Evolutionary conservation across 768 basidiomycete species (phyloP).

Genomic region (Lepiota venenata): DNA sequence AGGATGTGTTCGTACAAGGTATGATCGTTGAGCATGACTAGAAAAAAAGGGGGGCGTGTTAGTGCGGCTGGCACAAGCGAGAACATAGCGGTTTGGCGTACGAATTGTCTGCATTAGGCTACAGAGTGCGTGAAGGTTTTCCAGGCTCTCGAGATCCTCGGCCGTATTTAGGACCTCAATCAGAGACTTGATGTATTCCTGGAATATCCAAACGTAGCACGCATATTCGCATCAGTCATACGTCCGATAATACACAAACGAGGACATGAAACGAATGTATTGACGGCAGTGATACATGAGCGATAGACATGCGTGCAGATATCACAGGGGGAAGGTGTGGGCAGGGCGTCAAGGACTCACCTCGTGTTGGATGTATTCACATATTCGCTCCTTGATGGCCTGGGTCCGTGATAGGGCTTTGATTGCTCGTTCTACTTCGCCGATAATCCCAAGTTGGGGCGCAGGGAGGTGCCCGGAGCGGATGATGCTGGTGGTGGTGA

Average conservation of each 20-base stretch:
- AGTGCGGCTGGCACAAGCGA: not conserved
- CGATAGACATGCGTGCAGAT: constrained; percentile 5
- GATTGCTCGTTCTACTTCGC: constrained; percentile 76
- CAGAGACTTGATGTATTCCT: constrained; percentile 88
- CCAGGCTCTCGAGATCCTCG: constrained; percentile 89
- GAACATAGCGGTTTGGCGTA: constrained; percentile 29
- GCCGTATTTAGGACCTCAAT: constrained; percentile 84
- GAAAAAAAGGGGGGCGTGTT: constrained; percentile 2
- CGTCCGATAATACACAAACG: constrained; percentile 7
- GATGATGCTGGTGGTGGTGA: constrained; percentile 62
- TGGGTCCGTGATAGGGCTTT: constrained; percentile 73
- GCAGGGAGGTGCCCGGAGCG: constrained; percentile 71
- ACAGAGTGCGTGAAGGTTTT: constrained; percentile 88
- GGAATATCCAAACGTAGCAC: constrained; percentile 13
- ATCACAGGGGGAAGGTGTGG: constrained; percentile 9
- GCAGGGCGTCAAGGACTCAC: constrained; percentile 41
- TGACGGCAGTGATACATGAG: constrained; percentile 11
- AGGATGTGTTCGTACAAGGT: constrained; percentile 92
- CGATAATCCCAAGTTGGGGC: constrained; percentile 74
- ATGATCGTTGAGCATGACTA: constrained; percentile 95
- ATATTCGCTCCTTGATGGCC: constrained; percentile 75
- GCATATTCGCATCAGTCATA: constrained; percentile 18
- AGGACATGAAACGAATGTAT: constrained; percentile 11
- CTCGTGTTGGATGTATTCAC: constrained; percentile 84
- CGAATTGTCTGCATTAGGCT: constrained; percentile 92